Base-by-base conservation (phyloP, 371 early-diverging fungal species). In the Lichtheimia ornata region DNA sequence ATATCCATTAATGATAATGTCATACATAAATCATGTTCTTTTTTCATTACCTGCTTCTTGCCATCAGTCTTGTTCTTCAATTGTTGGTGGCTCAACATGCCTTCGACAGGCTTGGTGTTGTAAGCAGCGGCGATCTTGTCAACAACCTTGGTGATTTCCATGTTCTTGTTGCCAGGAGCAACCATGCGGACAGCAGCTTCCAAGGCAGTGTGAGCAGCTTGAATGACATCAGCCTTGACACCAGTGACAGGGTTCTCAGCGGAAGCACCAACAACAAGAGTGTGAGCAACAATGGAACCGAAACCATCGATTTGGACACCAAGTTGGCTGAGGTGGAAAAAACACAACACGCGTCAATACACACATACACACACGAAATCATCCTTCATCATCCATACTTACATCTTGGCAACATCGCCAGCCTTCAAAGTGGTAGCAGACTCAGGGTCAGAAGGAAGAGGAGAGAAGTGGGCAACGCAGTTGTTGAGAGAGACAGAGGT, bases 251-350 rank as follows among this genome's bases (percentile, higher is more conserved):
- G 94, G 63, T 82, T 77, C 49, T 81, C 83, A 61, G 74, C 80
- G n/a, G 84, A 81, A 61, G 95, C 89, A 67, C 95, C 95, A 56
- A 96, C 89, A 59, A 96, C 95, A 51, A 95, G 50, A 35, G 97
- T 96, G 81, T 92, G 89, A 49, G 91, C 97, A 49, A 85, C 89
- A 65, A 92, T 86, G 51, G 94, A 90, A 53, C 93, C 87, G 72
- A 83, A 97, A 51, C 98, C 98, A 74, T 97, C 98, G 63, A 97
- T 87, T 72, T 97, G 97, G 42, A 88, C 93, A 74, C 95, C 98
- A 66, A 97, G 84, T 84, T 96, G 95, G 71, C 84, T 87, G 52
- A 25, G 69, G 14, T 42, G 4, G 17, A 47, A 50, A 22, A 49
- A 53, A 59, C 59, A 17, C 24, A n/a, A n/a, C 18, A 47, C 47